A percentile compares a stretch with the other conserved stretches of the same genome.
Evolutionary conservation across 257 asterid species (phyloP).

Genomic region (Cinchona pubescens): DNA sequence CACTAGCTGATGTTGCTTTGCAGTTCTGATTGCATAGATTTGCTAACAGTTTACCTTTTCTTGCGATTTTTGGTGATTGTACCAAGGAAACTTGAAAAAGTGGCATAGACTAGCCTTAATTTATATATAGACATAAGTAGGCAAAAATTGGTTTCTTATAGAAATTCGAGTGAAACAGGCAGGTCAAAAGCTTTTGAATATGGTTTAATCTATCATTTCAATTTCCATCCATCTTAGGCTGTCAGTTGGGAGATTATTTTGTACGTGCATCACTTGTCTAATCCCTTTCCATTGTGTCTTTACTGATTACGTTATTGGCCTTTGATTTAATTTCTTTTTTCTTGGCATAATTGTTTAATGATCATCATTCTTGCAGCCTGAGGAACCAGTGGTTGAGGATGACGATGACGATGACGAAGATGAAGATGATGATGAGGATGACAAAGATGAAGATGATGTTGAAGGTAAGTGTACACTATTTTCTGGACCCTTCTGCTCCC

Average conservation of each 20-base stretch:
- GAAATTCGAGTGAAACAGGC: background rate
- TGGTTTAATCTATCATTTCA: background rate
- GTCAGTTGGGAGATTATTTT: background rate
- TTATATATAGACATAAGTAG: background rate
- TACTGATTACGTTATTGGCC: background rate
- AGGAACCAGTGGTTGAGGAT: background rate
- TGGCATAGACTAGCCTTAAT: too few species aligned
- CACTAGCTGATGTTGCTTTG: background rate
- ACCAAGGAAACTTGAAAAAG: background rate
- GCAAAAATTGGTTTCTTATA: background rate
- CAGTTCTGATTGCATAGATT: background rate
- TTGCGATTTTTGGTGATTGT: background rate
- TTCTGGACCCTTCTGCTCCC: too few species aligned
- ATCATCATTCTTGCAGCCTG: background rate
- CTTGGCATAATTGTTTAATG: background rate
- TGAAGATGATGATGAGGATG: constrained; percentile 30
- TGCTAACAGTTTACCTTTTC: background rate
- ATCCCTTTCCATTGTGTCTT: background rate
- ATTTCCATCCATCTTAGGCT: background rate
- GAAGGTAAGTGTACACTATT: constrained; percentile 37
- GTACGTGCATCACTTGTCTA: background rate
- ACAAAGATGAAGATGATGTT: constrained; percentile 52
- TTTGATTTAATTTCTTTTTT: background rate
- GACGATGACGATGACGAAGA: background rate
- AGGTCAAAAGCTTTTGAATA: background rate